Percentiles rank a stretch among this genome's conserved stretches.
Conservation (phyloP, 495 filamentous ascomycete genomes). For the Podospora pseudoanserina region DNA sequence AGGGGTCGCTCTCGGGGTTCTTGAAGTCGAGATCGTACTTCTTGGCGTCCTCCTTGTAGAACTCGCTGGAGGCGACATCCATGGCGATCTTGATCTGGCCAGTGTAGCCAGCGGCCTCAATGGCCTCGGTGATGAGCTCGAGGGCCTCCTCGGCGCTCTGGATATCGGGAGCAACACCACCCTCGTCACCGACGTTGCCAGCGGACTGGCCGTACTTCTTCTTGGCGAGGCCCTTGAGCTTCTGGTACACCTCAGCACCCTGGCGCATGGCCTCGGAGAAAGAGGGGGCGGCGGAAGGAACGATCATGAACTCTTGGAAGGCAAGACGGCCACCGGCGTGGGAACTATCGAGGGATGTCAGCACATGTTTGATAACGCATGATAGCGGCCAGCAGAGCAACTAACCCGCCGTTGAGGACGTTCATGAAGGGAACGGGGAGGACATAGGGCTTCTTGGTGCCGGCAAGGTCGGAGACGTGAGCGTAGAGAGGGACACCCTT, state of each 20-base stretch:
- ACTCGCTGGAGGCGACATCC: conserved; percentile 98
- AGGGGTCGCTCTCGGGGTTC: conserved; percentile 88
- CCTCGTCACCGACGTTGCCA: conserved; percentile 98
- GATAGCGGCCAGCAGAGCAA: not conserved
- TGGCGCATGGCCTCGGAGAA: conserved; percentile 96
- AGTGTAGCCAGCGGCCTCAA: conserved; percentile 91
- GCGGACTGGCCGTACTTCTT: conserved; percentile 99
- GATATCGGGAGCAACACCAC: conserved; percentile 99
- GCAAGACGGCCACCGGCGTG: conserved; percentile 98
- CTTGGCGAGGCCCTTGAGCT: conserved; percentile 95
- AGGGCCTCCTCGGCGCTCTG: conserved; percentile 95
- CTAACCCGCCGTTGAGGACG: conserved; percentile 90
- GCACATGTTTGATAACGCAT: conserved; percentile 7
- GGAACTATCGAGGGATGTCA: conserved; percentile 52
- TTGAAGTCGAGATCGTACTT: conserved; percentile 99
- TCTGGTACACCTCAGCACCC: conserved; percentile 95
- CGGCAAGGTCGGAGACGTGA: conserved; percentile 96
- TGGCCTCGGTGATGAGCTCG: conserved; percentile 91
- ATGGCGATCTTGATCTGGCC: conserved; percentile 96
- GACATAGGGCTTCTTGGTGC: conserved; percentile 99
- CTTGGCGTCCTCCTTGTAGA: conserved; percentile 96
- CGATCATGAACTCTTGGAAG: conserved; percentile 99
- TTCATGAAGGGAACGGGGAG: conserved; percentile 99
- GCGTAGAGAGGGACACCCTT: conserved; percentile 97
- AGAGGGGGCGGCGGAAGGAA: conserved; percentile 74